A percentile compares a stretch with the other conserved stretches of the same genome.
phyloP scores from a whole-genome alignment of 371 early-diverging fungal species.

The Coemansia sp. region DNA sequence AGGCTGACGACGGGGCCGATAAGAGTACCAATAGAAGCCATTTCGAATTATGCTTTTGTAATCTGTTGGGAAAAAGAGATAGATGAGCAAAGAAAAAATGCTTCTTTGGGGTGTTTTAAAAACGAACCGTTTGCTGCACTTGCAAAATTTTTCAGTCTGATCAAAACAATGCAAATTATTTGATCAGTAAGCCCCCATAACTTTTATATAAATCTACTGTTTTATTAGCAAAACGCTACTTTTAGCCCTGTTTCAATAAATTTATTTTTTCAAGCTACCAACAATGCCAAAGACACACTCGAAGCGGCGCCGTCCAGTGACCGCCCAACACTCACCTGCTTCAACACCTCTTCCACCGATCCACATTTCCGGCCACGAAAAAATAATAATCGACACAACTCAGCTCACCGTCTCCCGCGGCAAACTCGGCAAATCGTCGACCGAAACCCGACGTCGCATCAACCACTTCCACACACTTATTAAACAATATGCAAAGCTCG shows the following conservation, averaged over 20 bases:
- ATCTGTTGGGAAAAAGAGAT: neutral
- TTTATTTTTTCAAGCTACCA: too few relatives aligned
- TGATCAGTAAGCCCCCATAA: too few relatives aligned
- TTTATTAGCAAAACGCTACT: too few relatives aligned
- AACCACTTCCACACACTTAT: conserved; percentile 44
- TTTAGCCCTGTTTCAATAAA: too few relatives aligned
- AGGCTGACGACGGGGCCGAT: conserved; percentile 36
- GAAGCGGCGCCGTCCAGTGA: conserved; percentile 33
- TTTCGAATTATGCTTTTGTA: conserved; percentile 4
- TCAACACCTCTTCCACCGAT: conserved; percentile 31
- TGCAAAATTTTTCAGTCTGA: too few relatives aligned
- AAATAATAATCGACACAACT: conserved; percentile 12
- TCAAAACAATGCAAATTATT: too few relatives aligned
- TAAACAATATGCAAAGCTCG: conserved; percentile 36
- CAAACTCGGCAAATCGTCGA: conserved; percentile 35
- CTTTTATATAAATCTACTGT: too few relatives aligned
- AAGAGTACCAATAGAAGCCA: conserved; percentile 50
- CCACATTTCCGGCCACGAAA: conserved; percentile 27
- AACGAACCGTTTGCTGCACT: too few relatives aligned
- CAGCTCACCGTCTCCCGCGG: conserved; percentile 8
- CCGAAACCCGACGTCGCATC: conserved; percentile 40
- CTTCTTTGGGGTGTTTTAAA: too few relatives aligned
- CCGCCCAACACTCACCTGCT: conserved; percentile 1
- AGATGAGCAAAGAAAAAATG: neutral
- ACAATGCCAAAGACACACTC: conserved; percentile 21